Conservation (phyloP, 495 filamentous ascomycete genomes). For the Echria macrotheca region DNA sequence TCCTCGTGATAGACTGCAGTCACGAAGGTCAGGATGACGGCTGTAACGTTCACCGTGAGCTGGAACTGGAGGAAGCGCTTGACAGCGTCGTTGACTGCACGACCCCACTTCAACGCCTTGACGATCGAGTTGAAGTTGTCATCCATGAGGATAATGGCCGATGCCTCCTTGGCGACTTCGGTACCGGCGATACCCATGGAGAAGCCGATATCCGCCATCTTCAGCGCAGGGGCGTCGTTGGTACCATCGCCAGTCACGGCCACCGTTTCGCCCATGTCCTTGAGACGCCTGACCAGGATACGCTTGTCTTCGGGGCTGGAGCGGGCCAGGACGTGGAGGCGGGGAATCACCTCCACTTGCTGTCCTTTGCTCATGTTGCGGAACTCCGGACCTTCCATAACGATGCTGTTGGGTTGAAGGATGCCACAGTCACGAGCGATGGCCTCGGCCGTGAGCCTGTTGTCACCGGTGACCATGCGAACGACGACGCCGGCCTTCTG, state of each 20-base stretch:
- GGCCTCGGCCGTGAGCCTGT: conserved; percentile 71
- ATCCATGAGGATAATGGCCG: conserved; percentile 86
- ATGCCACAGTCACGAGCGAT: conserved; percentile 84
- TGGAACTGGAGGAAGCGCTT: conserved; percentile 91
- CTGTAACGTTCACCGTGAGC: conserved; percentile 86
- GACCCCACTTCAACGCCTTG: conserved; percentile 85
- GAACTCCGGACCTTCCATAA: conserved; percentile 83
- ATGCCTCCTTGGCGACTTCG: conserved; percentile 91
- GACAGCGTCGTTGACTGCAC: conserved; percentile 85
- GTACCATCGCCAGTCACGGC: conserved; percentile 87
- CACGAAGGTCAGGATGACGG: conserved; percentile 77
- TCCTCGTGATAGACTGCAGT: conserved; percentile 65
- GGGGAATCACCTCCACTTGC: conserved; percentile 68
- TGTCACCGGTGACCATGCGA: conserved; percentile 90
- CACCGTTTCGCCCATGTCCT: conserved; percentile 71
- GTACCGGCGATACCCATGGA: conserved; percentile 91
- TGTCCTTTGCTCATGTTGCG: conserved; percentile 65
- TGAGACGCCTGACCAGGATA: conserved; percentile 68
- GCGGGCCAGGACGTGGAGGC: conserved; percentile 75
- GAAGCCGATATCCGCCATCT: conserved; percentile 83
- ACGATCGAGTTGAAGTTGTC: conserved; percentile 87
- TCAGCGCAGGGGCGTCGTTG: conserved; percentile 83
- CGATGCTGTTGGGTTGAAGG: conserved; percentile 61
- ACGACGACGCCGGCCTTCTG: conserved; percentile 75
- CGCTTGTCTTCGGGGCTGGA: conserved; percentile 87